Percentiles rank a stretch among this genome's conserved stretches.
These are phyloP conservation scores for Citrullus amarus DNA, from an alignment of 306 rosid genomes.

Conservation along the genomic window DNA sequence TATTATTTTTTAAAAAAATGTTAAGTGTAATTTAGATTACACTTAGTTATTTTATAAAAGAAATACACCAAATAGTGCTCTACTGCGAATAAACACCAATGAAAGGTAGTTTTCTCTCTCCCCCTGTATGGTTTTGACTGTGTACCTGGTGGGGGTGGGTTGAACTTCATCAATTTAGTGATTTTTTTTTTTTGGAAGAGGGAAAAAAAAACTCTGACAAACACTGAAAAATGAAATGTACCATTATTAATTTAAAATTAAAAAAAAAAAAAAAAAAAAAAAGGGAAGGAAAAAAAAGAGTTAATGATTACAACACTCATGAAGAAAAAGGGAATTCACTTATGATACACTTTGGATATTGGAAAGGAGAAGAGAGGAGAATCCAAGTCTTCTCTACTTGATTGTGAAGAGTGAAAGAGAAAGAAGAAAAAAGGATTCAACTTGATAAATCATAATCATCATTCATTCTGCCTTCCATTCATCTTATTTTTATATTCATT, in stretches of 20 bases:
- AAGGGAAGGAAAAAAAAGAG: neutral
- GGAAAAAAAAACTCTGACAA: neutral
- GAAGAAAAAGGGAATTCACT: neutral
- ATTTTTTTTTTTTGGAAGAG: neutral
- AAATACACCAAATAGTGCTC: no score
- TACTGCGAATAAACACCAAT: no score
- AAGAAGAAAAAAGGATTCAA: neutral
- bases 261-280: neutral
- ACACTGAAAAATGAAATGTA: neutral
- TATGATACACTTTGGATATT: neutral
- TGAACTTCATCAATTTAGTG: neutral
- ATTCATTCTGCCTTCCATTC: constrained; percentile 10
- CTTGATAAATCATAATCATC: neutral
- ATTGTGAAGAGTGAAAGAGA: neutral
- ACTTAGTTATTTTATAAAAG: no score
- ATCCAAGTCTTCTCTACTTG: neutral
- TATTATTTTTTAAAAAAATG: no score
- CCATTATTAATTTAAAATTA: neutral
- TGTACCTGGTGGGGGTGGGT: neutral
- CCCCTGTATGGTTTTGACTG: neutral
- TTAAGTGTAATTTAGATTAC: no score
- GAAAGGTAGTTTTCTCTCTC: neutral
- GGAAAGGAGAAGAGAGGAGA: neutral
- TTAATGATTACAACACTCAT: constrained; percentile 2
- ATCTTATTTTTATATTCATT: neutral